These are phyloP conservation scores for Actinomortierella ambigua DNA, from an alignment of 371 early-diverging fungal genomes.

Conservation along the genomic window DNA sequence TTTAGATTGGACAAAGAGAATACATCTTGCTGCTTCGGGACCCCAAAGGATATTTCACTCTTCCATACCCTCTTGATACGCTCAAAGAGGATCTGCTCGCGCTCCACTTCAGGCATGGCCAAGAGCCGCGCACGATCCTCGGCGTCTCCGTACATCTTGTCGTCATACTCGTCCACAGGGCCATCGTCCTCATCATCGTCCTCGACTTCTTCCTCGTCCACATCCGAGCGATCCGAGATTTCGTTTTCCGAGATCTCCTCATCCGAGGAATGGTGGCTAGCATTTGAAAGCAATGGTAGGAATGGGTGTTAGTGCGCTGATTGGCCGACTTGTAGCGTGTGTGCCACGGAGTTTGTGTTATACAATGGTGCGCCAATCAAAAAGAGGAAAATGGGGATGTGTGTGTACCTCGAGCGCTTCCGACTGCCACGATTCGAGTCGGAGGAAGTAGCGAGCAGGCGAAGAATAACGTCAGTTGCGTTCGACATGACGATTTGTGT, in stretches of 20 bases:
- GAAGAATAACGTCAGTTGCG: slow-evolving; percentile 43
- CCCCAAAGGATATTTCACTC: no score
- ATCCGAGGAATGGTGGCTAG: slow-evolving; percentile 31
- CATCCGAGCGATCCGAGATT: slow-evolving; percentile 41
- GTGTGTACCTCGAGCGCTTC: slow-evolving; percentile 35
- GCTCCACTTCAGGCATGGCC: slow-evolving; percentile 75
- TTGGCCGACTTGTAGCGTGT: no score
- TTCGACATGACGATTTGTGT: slow-evolving; percentile 36
- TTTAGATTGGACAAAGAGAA: no score
- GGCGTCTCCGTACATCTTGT: slow-evolving; percentile 77
- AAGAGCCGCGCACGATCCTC: slow-evolving; percentile 71
- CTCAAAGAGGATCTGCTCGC: slow-evolving; percentile 78
- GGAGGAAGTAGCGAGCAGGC: slow-evolving; percentile 39
- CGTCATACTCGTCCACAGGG: slow-evolving; percentile 74
- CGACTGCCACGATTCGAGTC: slow-evolving; percentile 40
- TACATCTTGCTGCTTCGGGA: no score
- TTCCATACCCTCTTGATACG: slow-evolving; percentile 76
- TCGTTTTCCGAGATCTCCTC: slow-evolving; percentile 45
- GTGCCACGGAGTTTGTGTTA: no score
- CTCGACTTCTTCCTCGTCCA: slow-evolving; percentile 49
- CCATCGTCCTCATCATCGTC: slow-evolving; percentile 65
- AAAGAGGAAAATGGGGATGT: background rate
- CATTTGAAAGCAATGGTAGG: background rate
- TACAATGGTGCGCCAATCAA: no score
- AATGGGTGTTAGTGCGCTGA: no score